These are phyloP conservation scores for Betula pendula DNA, from an alignment of 306 rosid species.

Conservation along the genomic window DNA sequence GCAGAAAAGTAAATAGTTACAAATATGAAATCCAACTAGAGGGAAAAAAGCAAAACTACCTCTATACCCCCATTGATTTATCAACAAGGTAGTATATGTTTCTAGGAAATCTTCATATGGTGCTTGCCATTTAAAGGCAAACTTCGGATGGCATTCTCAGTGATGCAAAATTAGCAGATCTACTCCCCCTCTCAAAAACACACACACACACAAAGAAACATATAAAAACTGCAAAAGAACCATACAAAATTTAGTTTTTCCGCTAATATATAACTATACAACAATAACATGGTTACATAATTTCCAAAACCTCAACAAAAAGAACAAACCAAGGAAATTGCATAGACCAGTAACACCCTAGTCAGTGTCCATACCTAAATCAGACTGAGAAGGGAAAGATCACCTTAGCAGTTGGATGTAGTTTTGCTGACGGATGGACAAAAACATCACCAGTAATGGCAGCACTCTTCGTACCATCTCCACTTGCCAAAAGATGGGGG, in stretches of 20 bases:
- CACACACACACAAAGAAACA: background rate
- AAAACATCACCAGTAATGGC: constrained; percentile 79
- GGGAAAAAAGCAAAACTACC: constrained; percentile 8
- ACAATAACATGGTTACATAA: background rate
- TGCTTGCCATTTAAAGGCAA: background rate
- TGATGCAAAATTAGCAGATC: background rate
- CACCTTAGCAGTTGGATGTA: constrained; percentile 94
- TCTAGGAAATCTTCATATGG: background rate
- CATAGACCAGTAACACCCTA: background rate
- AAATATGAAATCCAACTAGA: constrained; percentile 3
- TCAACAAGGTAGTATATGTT: background rate
- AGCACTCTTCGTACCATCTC: constrained; percentile 70
- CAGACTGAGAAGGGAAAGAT: constrained; percentile 11
- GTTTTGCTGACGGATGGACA: constrained; percentile 93
- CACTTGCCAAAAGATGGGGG: constrained; percentile 69
- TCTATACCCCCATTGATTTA: background rate
- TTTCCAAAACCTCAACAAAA: background rate
- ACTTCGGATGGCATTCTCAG: background rate
- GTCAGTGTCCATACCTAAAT: constrained; percentile 4
- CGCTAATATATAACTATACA: background rate
- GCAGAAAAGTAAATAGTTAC: constrained; percentile 3
- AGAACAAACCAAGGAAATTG: background rate
- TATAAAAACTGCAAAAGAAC: background rate
- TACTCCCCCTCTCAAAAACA: background rate
- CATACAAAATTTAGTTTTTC: background rate